Evolutionary conservation across 805 yeast genomes (phyloP), one percentile per base, ranked within the genome.

Genomic region (Nakazawaea wickerhamii): DNA sequence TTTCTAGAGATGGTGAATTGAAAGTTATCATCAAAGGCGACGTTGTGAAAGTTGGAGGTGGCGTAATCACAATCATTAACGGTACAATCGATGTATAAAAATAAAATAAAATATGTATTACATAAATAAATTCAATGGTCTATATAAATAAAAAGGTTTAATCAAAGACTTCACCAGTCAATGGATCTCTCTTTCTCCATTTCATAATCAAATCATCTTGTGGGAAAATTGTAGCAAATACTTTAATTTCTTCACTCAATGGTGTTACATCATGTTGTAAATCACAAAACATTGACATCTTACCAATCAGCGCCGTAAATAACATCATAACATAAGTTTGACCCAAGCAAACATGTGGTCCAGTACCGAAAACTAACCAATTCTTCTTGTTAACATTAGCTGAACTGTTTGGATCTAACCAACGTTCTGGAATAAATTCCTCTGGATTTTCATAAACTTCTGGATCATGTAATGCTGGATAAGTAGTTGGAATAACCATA

Each of bases 221-320:
- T 21, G 99, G 99, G 84, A 93, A 93, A 60, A 93, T 89, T 15
- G 99, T 93, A 21, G 99, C 99, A 61, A 93, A 93, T 30, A 93
- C 98, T 59, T 88, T 86, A 58, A 93, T 89, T 58, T 88, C 81
- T 68, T 93, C 99, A 53, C 91, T 81, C 52, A 82, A 69, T 32
- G 81, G 84, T 19, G 99, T 93, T 36, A 83, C 79, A 50, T 79
- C 74, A 63, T 93, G 99, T 46, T 75, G 65, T 68, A 93, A 78
- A 63, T 93, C 90, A 41, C 89, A 74, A 53, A 75, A 67, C 77
- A 93, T 64, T 19, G 87, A 77, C 43, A 89, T 89, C 66, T 93
- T 93, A 59, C 99, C 99, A 58, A 93, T 76, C 72, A 91, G 71
- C 26, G 85, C 88, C 13, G 95, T 81, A 63, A 93, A 85, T 48